These are phyloP conservation scores for Perkinsus chesapeaki DNA, from an alignment of 169 alveolate species.

Conservation along the genomic window DNA sequence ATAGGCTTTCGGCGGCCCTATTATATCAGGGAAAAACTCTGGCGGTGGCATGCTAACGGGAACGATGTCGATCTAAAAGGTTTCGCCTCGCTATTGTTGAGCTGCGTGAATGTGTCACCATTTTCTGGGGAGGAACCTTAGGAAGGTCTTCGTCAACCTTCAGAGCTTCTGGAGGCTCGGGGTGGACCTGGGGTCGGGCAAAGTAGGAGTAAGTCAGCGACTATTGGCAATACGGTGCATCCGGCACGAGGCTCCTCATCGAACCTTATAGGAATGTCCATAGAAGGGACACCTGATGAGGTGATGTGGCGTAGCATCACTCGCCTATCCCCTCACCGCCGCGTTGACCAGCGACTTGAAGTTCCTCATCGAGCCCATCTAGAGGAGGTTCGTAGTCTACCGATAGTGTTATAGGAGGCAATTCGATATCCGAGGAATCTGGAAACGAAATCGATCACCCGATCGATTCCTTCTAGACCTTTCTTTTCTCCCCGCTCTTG, in stretches of 20 bases:
- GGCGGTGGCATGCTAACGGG: neutral
- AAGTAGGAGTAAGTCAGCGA: neutral
- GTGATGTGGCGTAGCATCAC: neutral
- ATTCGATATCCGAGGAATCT: neutral
- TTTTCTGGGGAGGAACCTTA: neutral
- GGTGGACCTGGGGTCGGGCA: neutral
- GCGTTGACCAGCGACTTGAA: neutral
- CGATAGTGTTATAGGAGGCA: neutral
- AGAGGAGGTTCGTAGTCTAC: neutral
- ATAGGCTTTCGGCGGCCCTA: neutral
- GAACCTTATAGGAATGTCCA: neutral
- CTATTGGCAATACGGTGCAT: neutral
- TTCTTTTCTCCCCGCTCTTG: neutral
- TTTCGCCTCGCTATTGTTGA: neutral
- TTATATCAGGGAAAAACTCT: neutral
- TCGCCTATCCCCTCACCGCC: neutral
- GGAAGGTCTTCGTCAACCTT: neutral
- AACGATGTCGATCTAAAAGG: neutral
- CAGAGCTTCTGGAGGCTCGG: neutral
- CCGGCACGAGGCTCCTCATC: neutral
- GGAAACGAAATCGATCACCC: neutral
- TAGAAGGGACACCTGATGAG: neutral
- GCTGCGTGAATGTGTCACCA: neutral
- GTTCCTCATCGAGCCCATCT: neutral
- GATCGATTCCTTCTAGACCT: neutral